Evolutionary conservation across 352 stramenopile species (phyloP), one percentile per base, ranked within the genome.

Genomic region (Globisporangium cystogenes): DNA sequence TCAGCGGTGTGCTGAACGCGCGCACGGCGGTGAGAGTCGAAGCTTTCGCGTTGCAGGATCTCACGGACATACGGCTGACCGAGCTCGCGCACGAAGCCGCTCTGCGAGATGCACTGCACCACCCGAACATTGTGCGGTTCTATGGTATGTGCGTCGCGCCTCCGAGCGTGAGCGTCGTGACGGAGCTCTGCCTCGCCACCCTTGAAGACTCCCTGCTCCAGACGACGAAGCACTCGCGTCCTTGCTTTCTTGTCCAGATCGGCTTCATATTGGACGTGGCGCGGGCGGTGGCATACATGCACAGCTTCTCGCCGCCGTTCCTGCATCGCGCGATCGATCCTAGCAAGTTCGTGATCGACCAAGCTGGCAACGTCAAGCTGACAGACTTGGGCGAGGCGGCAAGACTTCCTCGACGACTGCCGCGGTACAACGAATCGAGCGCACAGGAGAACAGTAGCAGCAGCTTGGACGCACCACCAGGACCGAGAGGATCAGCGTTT

Each of bases 61-160:
- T 84, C 55, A 78, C 72, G 0, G 75, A 86, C 37, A 63, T 72
- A 7, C 62, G 67, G 1, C 55, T 88, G 11, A 62, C 65, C 0
- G 67, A 67, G 24, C 85, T 88, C 20, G 85, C 77, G 0, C 64
- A 88, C 21, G 77, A 88, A 58, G 77, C 71, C 5, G 77, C 74
- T 12, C 48, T 88, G 1, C 83, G 72, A 20, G 69, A 56, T 0
- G 66, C 72, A 7, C 48, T 88, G 5, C 24, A 53, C 15, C 77
- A 88, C 46, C 77, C 77, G 5, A 88, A 88, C 39, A 72, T 88
- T 37, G 74, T 82, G 40, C 62, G 64, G 56, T 88, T 88, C 33
- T 75, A 80, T 31, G 77, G 77, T 0, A 66, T 88, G 52, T 88
- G 77, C 35, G 68, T 88, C 1, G 79, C 50, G 20, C 77, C 77